Evolutionary conservation across 345 rosid genomes (phyloP).

Genomic region (Salix exigua): DNA sequence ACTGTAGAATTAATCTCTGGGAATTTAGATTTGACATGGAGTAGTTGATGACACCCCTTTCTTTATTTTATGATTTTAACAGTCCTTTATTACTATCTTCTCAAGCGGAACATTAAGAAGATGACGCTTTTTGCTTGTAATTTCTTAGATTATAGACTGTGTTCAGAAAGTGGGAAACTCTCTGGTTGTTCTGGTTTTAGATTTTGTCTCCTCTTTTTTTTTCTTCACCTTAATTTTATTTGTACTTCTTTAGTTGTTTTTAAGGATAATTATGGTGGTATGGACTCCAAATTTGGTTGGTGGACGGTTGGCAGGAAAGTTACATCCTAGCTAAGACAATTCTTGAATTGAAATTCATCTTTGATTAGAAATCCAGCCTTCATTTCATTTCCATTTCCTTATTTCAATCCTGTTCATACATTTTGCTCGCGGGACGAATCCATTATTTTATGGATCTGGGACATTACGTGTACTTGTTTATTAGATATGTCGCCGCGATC

Average conservation of each 20-base stretch:
- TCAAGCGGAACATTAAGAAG: too few relatives aligned
- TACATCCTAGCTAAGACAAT: conserved; percentile 13
- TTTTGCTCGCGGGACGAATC: neutral
- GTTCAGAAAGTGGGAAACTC: neutral
- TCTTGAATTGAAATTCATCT: conserved; percentile 21
- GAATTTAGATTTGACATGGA: neutral
- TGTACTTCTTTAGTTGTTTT: neutral
- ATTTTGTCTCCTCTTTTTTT: neutral
- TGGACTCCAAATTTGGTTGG: neutral
- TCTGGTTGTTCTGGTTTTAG: neutral
- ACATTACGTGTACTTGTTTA: too few relatives aligned
- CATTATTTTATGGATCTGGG: too few relatives aligned
- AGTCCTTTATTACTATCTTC: too few relatives aligned
- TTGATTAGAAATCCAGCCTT: neutral
- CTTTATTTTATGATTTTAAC: too few relatives aligned
- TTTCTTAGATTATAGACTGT: neutral
- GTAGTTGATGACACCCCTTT: neutral
- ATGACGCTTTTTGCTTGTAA: neutral
- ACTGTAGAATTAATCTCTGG: neutral
- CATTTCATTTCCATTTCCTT: neutral
- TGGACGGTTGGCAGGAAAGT: conserved; percentile 27
- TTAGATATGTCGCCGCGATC: too few relatives aligned
- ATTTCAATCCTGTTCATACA: neutral
- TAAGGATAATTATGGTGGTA: neutral
- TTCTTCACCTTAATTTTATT: too few relatives aligned